Conservation (phyloP, 139 green algal genomes). For the Coccomyxa sp. region DNA sequence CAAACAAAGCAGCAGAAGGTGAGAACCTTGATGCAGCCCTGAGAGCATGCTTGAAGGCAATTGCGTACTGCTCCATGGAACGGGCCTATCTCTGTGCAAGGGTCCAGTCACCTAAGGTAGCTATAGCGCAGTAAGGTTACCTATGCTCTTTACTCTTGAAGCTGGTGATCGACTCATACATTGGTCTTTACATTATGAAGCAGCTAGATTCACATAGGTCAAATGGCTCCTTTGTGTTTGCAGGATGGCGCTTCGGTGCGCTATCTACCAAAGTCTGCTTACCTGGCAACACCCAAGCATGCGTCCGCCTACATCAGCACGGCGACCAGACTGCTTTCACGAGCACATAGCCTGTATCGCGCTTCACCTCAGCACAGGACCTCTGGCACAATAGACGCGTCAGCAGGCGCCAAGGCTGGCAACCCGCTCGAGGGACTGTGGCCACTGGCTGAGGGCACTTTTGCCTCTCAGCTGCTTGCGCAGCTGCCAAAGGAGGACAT, state of each 20-base stretch:
- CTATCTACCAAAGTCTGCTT: not conserved
- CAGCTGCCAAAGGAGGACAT: constrained; percentile 8
- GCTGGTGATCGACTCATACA: not conserved
- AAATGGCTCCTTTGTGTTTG: not conserved
- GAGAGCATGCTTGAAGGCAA: not conserved
- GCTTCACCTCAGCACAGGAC: not conserved
- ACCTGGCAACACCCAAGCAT: constrained; percentile 9
- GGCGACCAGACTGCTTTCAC: not conserved
- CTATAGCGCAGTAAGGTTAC: not conserved
- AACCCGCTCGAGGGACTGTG: constrained; percentile 18
- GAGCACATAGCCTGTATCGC: not conserved
- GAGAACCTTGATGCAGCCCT: not conserved
- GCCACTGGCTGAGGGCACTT: constrained; percentile 41
- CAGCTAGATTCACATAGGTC: not conserved
- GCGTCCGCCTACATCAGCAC: constrained; percentile 4
- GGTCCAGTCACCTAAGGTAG: not conserved
- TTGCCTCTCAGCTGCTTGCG: constrained; percentile 37
- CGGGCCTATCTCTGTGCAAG: not conserved
- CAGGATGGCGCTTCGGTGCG: constrained; percentile 2
- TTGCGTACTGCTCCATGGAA: not conserved
- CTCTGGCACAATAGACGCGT: not conserved
- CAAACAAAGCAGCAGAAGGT: not conserved
- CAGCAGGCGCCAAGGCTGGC: not conserved
- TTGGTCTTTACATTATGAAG: not conserved
- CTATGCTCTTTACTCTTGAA: not conserved